Evolutionary conservation across 1,284 basidiomycete species (phyloP), one percentile per base, ranked within the genome.

Genomic region (Leccinum fuscescens): DNA sequence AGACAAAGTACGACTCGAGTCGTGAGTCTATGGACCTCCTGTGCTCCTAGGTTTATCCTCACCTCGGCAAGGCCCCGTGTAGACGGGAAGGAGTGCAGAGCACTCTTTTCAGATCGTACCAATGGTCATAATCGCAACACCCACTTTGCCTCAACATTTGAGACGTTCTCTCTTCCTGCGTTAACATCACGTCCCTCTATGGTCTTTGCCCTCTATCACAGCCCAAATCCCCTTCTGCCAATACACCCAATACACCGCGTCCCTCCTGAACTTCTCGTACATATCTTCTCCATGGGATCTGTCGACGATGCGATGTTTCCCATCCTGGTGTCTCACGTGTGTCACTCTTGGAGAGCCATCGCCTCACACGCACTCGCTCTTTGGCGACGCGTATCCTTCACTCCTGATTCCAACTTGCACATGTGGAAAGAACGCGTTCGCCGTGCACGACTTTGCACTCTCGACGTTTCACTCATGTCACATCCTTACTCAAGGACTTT

Each of bases 401-500:
- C 76, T 64, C 76, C 79, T 17, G 42, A 58, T 51, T 70, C 35
- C 14, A 73, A 80, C 44, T 72, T 80, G 56, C 66, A 73, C 60
- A 82, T 88, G 80, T 88, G 86, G 85, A 74, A 73, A 54, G 81
- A 85, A 62, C 79, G 84, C 61, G 80, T 89, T 44, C 74, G 67
- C 42, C 84, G 86, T 64, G 80, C 88, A 17, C 78, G 78, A 64
- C 79, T 79, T 15, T 86, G 83, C 69, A 76, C 83, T 14, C 77
- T 89, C 55, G 84, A 89, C 68, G 77, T 88, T 49, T 72, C 78
- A 60, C 77, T 88, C 39, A 63, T 56, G 8, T 77, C 52, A 70
- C 39, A 48, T 54, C 78, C 59, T 71, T 66, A 62, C 64, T 72
- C 64, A 37, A 62, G 50, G 20, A 12, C 56, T 17, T 66, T 54